phyloP scores from a whole-genome alignment of 2,329 filamentous ascomycete species.

The Aspergillus piperis region DNA sequence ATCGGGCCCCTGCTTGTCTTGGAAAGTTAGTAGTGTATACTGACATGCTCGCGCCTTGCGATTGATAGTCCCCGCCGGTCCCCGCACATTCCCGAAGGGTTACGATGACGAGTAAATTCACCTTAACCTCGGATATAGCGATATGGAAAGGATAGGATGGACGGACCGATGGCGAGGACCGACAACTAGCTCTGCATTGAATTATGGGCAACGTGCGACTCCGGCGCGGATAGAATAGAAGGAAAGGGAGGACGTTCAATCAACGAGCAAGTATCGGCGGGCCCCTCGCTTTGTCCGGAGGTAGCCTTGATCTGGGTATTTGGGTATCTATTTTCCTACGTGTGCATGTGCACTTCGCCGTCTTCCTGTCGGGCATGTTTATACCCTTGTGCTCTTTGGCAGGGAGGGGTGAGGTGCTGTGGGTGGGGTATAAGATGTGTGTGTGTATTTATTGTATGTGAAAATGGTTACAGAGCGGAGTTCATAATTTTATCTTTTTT shows the following conservation, averaged over 20 bases:
- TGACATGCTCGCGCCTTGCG: not conserved
- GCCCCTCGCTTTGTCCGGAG: too few species aligned
- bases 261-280: too few species aligned
- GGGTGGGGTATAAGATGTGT: conserved; percentile 12
- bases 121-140: not conserved
- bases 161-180: not conserved
- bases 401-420: not conserved
- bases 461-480: conserved; percentile 20
- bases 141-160: conserved; percentile 17
- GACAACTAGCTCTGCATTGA: not conserved
- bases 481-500: conserved; percentile 6
- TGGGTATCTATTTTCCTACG: too few species aligned
- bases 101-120: conserved; percentile 47
- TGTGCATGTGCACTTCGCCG: too few species aligned
- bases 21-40: too few species aligned
- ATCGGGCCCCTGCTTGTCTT: too few species aligned
- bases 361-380: not conserved
- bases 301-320: too few species aligned
- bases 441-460: conserved; percentile 22
- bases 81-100: conserved; percentile 48
- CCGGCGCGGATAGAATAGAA: not conserved
- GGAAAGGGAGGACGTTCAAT: too few species aligned
- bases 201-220: not conserved
- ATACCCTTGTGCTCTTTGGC: conserved; percentile 10
- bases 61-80: conserved; percentile 47